Base-by-base conservation (phyloP, 371 early-diverging fungal species). In the Gilbertella persicaria region DNA sequence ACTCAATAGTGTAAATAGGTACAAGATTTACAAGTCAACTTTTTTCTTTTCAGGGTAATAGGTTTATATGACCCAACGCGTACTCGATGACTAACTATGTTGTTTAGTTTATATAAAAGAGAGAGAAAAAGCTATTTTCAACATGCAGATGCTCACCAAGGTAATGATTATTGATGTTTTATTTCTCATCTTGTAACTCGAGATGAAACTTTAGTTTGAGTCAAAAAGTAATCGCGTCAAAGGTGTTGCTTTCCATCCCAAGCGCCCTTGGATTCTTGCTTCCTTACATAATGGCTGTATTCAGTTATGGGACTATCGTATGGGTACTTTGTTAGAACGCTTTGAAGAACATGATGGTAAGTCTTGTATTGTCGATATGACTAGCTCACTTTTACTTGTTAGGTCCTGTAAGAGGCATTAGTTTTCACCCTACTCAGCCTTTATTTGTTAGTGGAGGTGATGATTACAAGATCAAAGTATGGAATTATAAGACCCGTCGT, bases 401-500 rank as follows among this genome's bases (percentile, higher is more conserved):
- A 94, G 98, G 99, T 5, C 99, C 99, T 42, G 98, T 99, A 19
- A 91, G 99, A 49, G 96, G 97, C 19, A 88, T 99, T 50, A 84
- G 93, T 24, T 99, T 99, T 71, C 99, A 99, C 69, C 95, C 95
- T 10, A 89, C 94, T 5, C 97, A 98, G 62, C 96, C 98, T 29
- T 73, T 99, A 10, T 99, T 99, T 78, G 99, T 95, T 13, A 95
- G 96, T 37, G 99, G 96, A 35, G 99, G 99, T 53, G 99, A 99
- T 73, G 99, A 99, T 76, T 94, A 94, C 81, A 94, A 96, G 67
- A 94, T 99, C 67, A 97, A 98, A 69, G 92, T 99, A n/a, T 99
- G 99, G 98, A 96, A 97, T 79, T 95, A 97, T 83, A 98, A 98
- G 71, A 93, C 89, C 33, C 88, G 94, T 36, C 90, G 94, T 55